phyloP scores from a whole-genome alignment of 1,284 basidiomycete genomes.

The Ceratobasidium sp. region DNA sequence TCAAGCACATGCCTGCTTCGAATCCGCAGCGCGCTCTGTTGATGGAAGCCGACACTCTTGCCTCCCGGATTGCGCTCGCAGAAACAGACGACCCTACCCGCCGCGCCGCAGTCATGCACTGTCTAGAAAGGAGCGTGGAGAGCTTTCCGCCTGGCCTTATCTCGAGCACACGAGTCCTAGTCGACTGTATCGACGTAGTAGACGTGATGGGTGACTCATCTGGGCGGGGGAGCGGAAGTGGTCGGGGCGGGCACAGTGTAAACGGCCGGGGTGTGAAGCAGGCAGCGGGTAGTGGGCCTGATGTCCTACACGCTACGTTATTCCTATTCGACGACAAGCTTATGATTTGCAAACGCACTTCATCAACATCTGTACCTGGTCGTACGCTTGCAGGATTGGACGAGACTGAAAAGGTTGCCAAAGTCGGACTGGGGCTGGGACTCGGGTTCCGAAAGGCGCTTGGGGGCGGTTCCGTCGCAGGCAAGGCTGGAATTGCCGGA shows the following conservation, averaged over 20 bases:
- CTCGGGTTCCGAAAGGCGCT: slow-evolving; percentile 71
- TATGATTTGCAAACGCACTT: slow-evolving; percentile 89
- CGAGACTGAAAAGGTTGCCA: slow-evolving; percentile 82
- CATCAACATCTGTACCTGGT: slow-evolving; percentile 79
- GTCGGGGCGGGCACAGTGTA: slow-evolving; percentile 18
- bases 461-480: slow-evolving; percentile 19
- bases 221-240: slow-evolving; percentile 16
- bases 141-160: slow-evolving; percentile 91
- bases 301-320: slow-evolving; percentile 83
- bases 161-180: slow-evolving; percentile 87
- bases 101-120: slow-evolving; percentile 90
- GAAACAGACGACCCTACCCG: slow-evolving; percentile 94
- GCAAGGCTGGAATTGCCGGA: slow-evolving; percentile 33
- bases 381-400: slow-evolving; percentile 85
- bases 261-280: slow-evolving; percentile 31
- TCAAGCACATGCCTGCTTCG: slow-evolving; percentile 83
- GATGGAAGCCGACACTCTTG: slow-evolving; percentile 87
- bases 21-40: slow-evolving; percentile 87
- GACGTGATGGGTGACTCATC: slow-evolving; percentile 74
- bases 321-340: slow-evolving; percentile 97
- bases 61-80: slow-evolving; percentile 91
- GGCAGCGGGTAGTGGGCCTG: slow-evolving; percentile 43
- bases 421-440: slow-evolving; percentile 66
- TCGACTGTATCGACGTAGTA: slow-evolving; percentile 95
- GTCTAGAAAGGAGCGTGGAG: slow-evolving; percentile 87